Evolutionary conservation across 768 basidiomycete genomes (phyloP), one percentile per base, ranked within the genome.

Genomic region (Nidula microcarpa): DNA sequence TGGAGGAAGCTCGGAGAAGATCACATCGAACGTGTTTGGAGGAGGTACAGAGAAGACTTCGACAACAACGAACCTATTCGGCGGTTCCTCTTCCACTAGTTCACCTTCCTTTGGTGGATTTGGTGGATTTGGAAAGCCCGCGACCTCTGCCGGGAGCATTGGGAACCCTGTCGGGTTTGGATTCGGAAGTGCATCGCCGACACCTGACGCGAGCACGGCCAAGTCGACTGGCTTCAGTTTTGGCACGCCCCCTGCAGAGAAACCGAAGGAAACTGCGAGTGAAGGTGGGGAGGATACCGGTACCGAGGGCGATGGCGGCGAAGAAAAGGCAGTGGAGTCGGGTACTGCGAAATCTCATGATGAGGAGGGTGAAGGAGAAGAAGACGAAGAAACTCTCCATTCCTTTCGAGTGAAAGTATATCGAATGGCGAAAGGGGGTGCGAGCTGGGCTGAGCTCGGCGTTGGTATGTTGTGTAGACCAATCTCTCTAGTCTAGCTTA

Each of bases 351-450:
- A 69, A 51, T 69, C 69, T n/a, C 82, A 86, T 56, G 88, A 89
- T 57, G 74, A 73, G 50, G 88, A 89, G 55, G 89, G 91, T 9
- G 85, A 85, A 60, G 91, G 91, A 32, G 91, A 93, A 68, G 87
- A 93, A 63, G 77, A 86, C 39, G 91, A 93, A 62, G 83, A 83
- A 54, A 91, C 87, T 3, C 68, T 70, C 32, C 76, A 87, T 64
- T 68, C 72, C 44, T 73, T 81, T 47, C 81, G 75, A 64, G 68
- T 80, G 47, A 91, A 87, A 65, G 82, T 84, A 23, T 89, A 73
- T 62, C 80, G 77, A 62, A 60, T 91, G 63, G 69, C 69, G 55
- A 84, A 80, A 66, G 67, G 55, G 64, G 76, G 54, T 57, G 67
- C 64, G 39, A 74, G 75, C 33, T 91, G 89, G 89, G 74, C 68